Evolutionary conservation across 257 asterid genomes (phyloP).

Genomic region (Solanum paucissectum): DNA sequence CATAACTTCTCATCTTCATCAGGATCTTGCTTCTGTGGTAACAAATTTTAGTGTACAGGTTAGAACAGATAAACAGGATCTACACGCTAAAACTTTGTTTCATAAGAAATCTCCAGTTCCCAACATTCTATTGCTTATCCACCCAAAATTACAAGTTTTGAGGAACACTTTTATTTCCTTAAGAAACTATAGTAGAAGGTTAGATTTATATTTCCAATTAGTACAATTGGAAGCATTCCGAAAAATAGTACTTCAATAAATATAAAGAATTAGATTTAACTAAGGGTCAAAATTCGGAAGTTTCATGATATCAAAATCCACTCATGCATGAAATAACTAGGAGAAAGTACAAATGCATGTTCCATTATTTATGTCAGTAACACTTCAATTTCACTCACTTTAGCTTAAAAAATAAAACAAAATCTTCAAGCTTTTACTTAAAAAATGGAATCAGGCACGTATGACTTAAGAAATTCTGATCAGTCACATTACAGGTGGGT

Average conservation of each 20-base stretch:
- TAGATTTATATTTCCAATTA: background rate
- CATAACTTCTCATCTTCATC: slow-evolving; percentile 75
- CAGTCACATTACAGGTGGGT: background rate
- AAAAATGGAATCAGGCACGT: background rate
- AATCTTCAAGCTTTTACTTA: background rate
- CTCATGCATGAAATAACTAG: background rate
- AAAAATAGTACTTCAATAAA: background rate
- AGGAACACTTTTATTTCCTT: background rate
- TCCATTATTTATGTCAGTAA: background rate
- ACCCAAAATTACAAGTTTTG: background rate
- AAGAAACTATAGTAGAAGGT: background rate
- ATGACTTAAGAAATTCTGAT: background rate
- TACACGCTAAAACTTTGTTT: background rate
- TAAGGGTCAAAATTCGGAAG: background rate
- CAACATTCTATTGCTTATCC: background rate
- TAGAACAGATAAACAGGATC: background rate
- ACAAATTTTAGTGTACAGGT: background rate
- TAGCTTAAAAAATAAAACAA: background rate
- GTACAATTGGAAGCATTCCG: background rate
- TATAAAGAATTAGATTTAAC: background rate
- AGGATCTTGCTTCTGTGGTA: slow-evolving; percentile 32
- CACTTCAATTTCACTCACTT: background rate
- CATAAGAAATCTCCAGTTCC: slow-evolving; percentile 9
- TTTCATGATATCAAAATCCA: background rate
- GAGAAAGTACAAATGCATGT: background rate